These are phyloP conservation scores for Laetiporus sulphureus DNA, from an alignment of 1,284 basidiomycete species.

Conservation along the genomic window DNA sequence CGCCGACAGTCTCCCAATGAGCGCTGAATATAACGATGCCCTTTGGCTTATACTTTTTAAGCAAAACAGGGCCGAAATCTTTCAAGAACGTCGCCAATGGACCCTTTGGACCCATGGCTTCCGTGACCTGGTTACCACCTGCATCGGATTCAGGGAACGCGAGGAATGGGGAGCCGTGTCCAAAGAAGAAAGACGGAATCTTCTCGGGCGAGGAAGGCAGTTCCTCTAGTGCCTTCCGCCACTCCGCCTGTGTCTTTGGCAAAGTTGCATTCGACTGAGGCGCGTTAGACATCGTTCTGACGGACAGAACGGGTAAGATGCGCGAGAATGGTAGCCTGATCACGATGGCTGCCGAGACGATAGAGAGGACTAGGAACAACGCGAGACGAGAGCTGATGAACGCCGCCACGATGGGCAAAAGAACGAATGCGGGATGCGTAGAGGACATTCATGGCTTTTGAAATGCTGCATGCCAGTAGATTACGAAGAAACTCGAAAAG, in stretches of 20 bases:
- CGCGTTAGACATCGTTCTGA: slow-evolving; percentile 13
- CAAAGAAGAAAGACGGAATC: slow-evolving; percentile 73
- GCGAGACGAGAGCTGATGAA: slow-evolving; percentile 1
- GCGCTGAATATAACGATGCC: slow-evolving; percentile 76
- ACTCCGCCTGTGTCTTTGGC: slow-evolving; percentile 35
- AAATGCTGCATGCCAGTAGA: too few relatives aligned
- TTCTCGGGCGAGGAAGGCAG: slow-evolving; percentile 54
- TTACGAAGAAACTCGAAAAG: too few relatives aligned
- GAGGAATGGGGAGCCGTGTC: slow-evolving; percentile 59
- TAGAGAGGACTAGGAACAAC: slow-evolving; percentile 10
- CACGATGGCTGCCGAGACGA: slow-evolving; percentile 16
- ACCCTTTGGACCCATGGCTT: slow-evolving; percentile 43
- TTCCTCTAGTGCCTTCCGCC: slow-evolving; percentile 50
- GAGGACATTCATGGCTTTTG: too few relatives aligned
- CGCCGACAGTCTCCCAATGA: slow-evolving; percentile 64
- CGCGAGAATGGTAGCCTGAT: slow-evolving; percentile 11
- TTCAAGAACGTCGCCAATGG: slow-evolving; percentile 54
- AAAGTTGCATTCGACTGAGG: slow-evolving; percentile 13
- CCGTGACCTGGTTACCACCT: slow-evolving; percentile 21
- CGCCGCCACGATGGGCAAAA: slow-evolving; percentile 10
- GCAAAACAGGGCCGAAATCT: slow-evolving; percentile 60
- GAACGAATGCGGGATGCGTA: too few relatives aligned
- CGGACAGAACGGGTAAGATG: slow-evolving; percentile 8
- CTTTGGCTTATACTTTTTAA: slow-evolving; percentile 67
- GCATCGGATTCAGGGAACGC: slow-evolving; percentile 28